Evolutionary conservation across 495 filamentous ascomycete genomes (phyloP), one percentile per base, ranked within the genome.

Genomic region (Penicillium cosmopolitanum): DNA sequence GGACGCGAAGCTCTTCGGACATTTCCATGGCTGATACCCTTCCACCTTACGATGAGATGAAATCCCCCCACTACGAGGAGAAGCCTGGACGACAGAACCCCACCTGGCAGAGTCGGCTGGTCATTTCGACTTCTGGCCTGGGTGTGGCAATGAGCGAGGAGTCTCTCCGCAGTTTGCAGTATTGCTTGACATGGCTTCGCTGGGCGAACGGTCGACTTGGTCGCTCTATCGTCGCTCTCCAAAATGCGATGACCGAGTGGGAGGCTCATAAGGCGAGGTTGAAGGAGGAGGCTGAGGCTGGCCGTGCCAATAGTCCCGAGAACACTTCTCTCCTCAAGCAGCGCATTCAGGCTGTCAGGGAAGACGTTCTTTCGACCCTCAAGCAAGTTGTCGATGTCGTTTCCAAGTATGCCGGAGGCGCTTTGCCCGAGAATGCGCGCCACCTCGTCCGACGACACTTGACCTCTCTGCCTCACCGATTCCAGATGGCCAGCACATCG

Each of bases 121-220:
- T 96, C 19, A 87, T 96, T 58, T 87, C 87, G 13, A 96, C 93
- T 0, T 93, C 90, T 0, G 92, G 91, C 0, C 78, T 97, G 3
- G 88, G 91, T 34, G 87, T 93, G 18, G 92, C 94, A 0, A 90
- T 98, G 82, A 93, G 87, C 65, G 90, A 96, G 19, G 88, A 92
- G 65, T 93, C 89, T 47, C 75, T 96, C 12, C 79, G 83, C 12
- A 90, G 85, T 57, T 77, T 98, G 25, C 88, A 87, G 64, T 91
- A 87, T 63, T 95, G 90, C 63, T 76, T 97, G 15, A 79, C 81
- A 18, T 87, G 88, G 80, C 78, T 97, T n/a, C 81, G 84, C 44
- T 84, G 85, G 81, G 88, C 89, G 3, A 96, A 93, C 61, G 84
- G 82, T 12, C 88, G 89, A 67, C 78, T 98, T 40, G 83, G 84